Evolutionary conservation across 2,329 filamentous ascomycete genomes (phyloP), one percentile per base, ranked within the genome.

Genomic region (Sclerotinia glacialis): DNA sequence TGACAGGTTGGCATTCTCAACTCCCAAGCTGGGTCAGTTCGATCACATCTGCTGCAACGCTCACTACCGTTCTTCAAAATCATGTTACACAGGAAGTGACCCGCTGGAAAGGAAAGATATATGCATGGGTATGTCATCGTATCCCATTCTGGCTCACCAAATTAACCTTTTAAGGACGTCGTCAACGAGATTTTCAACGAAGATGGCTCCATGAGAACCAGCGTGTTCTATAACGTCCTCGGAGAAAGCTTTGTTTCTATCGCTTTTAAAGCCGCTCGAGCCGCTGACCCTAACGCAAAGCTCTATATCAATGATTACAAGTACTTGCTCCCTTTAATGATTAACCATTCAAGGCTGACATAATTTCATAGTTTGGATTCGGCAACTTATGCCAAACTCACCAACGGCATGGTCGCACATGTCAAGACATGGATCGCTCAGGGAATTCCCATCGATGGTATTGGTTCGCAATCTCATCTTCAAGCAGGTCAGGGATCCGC

Each of bases 251-350:
- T 89, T 74, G 85, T 92, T 64, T 80, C 81, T 28, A 88, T 90
- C 72, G 89, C 89, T 46, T 92, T 92, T 79, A 81, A 84, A 63
- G 85, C 89, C 14, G 89, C 90, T 26, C 83, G 85, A 62, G 81
- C 81, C 11, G 88, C 87, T 18, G 89, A 92, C 75, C 87, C 89
- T 2, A 73, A 78, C 66, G 88, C 86, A 3, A 89, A 88, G 78
- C 81, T 92, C 49, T 93, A 90, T 80, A 90, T 92, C 79, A 93
- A 92, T 78, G 89, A 92, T 76, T 86, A 83, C 78, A 90, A 89
- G 71, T 73, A 68, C 6, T 31, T 53, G 31, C 23, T 80, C 80
- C 0, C 80, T 80, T 1, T 86, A 49, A 26, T 49, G 11, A 34
- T 3, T n/a, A 26, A n/a, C 14, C n/a, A 44, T 31, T 1, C 11